phyloP scores from a whole-genome alignment of 139 green algal species.

The Limnomonas spitsbergensis region DNA sequence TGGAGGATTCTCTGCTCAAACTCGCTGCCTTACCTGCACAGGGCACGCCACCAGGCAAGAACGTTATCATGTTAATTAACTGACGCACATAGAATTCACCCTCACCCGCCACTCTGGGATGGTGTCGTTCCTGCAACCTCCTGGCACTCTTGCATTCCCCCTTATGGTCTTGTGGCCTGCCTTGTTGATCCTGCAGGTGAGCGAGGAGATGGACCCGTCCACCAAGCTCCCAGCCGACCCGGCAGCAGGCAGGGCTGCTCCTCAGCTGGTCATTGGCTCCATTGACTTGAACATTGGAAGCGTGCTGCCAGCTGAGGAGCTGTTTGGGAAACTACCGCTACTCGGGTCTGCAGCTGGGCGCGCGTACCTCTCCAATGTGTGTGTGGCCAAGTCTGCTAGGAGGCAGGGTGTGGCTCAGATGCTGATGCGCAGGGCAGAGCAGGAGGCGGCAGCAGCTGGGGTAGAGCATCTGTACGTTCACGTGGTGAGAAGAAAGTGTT shows the following conservation, averaged over 20 bases:
- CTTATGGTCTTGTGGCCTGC: too few species aligned
- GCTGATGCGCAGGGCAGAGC: conserved; percentile 27
- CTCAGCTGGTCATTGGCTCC: conserved; percentile 58
- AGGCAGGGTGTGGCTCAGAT: conserved; percentile 41
- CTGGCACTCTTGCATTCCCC: too few species aligned
- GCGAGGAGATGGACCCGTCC: conserved; percentile 44
- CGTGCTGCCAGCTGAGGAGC: conserved; percentile 70
- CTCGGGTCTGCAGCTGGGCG: conserved; percentile 21
- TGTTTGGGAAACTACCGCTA: conserved; percentile 51
- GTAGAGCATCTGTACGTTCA: conserved; percentile 13
- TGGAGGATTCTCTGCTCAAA: too few species aligned
- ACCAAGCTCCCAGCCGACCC: conserved; percentile 59
- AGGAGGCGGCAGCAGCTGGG: neutral
- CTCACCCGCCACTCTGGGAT: too few species aligned
- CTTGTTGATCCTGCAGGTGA: neutral
- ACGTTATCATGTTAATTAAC: too few species aligned
- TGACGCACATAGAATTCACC: too few species aligned
- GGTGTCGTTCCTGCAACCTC: too few species aligned
- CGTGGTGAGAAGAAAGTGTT: conserved; percentile 16
- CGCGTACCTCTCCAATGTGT: conserved; percentile 82
- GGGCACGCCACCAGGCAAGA: too few species aligned
- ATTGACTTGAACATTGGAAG: conserved; percentile 74
- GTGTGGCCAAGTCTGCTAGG: conserved; percentile 46
- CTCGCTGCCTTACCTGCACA: too few species aligned
- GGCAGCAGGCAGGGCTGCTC: neutral